Evolutionary conservation across 1,284 basidiomycete species (phyloP), one percentile per base, ranked within the genome.

Genomic region (Meira miltonrushii): DNA sequence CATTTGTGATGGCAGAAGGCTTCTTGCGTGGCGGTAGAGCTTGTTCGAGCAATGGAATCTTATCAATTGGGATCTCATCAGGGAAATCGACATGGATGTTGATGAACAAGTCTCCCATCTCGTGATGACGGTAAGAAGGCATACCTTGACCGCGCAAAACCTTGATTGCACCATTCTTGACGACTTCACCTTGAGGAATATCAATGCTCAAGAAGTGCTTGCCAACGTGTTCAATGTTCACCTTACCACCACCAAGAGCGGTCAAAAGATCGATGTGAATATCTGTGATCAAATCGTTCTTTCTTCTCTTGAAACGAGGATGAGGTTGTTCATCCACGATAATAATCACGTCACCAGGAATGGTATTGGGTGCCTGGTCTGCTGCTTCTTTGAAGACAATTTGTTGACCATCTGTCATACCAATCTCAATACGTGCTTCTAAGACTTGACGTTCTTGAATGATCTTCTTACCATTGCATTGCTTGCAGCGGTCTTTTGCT

Each of bases 381-480:
- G 90, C 92, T 82, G 98, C 95, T 60, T 95, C 94, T 60, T 84
- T 80, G 81, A 98, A 99, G 59, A 85, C 87, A 79, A 99, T 92
- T 21, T 92, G 93, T 81, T 97, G 92, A 37, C 95, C 95, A 59
- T 88, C 88, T 82, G 91, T 92, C 95, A 98, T 98, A 59, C 95
- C 95, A 84, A 94, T 96, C 85, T 98, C 95, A 84, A 99, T 90
- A 79, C 96, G 91, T 25, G 98, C 95, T 81, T 99, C 95, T 73
- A 98, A 83, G 67, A 97, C 88, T 83, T 98, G 98, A 81, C 95
- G 91, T 81, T 98, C 95, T 61, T 90, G 87, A 50, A 88, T 73
- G 59, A 90, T 87, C 84, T 98, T 99, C 84, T 95, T 95, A 68
- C 93, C 95, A 79, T 89, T 89, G 84, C 95, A 99, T 47, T 82